Evolutionary conservation across 75 land plant genomes (phyloP), one percentile per base, ranked within the genome.

Genomic region (Adiantum capillusveneris): DNA sequence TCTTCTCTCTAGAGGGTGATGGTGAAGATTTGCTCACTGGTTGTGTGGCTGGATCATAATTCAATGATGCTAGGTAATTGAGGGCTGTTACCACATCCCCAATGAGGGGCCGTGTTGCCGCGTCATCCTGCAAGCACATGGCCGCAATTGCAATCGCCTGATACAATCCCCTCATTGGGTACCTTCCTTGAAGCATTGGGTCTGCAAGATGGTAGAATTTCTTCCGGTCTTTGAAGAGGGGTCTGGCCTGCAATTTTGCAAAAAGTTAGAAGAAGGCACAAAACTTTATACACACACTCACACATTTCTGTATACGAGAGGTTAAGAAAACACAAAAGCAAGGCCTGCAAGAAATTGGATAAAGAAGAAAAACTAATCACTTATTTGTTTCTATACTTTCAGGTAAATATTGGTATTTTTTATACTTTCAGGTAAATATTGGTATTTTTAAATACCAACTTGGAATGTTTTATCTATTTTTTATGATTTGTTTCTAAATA

Each of bases 61-160:
- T 56, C 56, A 84, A 94, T 28, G 78, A 76, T 20, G 88, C 83
- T 45, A 91, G 65, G 69, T 84, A 91, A 60, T 80, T 79, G 28
- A 91, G 81, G 13, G 97, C 97, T n/a, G 93, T 87, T 24, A 91
- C 97, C 20, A 91, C 97, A 66, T 91, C 97, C 0, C 81, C 86
- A 28, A 84, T 91, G 11, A 80, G 69, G 31, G 97, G 97, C 14
- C 97, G 88, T 1, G 81, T 66, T 9, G 83, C 71, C 29, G 97
- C 93, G 44, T 87, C 75, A 62, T 86, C 88, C 57, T 91, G 97
- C 28, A 82, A 74, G 65, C 97, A 91, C 97, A 91, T 91, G 39
- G 86, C 84, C 25, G 94, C 97, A 24, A 91, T 86, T 25, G 93
- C 88, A 22, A 91, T 56, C 27, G 97, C 93, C 62, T 91, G 93